Conservation (phyloP, 2,329 filamentous ascomycete species). For the Curvularia verruculosa region DNA sequence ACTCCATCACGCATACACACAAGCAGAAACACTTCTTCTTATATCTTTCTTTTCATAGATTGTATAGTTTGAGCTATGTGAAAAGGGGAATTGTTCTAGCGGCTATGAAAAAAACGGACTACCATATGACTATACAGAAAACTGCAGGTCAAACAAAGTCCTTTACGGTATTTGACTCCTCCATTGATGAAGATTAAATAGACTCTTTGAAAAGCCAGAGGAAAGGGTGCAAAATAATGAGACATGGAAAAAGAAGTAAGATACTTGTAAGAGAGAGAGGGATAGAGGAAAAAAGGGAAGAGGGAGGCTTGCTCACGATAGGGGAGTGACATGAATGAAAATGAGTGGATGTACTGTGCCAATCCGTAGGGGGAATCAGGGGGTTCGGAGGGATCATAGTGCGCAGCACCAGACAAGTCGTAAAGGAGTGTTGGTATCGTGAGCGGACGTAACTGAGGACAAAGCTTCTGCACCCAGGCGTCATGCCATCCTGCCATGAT, state of each 20-base stretch:
- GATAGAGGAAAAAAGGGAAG: background rate
- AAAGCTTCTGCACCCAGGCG: background rate
- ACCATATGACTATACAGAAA: background rate
- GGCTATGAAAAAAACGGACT: background rate
- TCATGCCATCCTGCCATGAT: background rate
- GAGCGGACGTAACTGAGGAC: slow-evolving; percentile 12
- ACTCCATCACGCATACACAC: background rate
- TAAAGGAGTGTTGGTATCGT: slow-evolving; percentile 17
- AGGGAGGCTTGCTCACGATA: background rate
- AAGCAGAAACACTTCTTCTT: too few relatives aligned
- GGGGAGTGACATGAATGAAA: slow-evolving; percentile 4
- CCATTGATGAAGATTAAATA: background rate
- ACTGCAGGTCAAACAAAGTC: background rate
- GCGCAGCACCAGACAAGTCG: slow-evolving; percentile 14
- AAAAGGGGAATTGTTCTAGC: background rate
- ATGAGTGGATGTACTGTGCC: slow-evolving; percentile 14
- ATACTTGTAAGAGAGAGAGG: background rate
- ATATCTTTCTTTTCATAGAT: background rate
- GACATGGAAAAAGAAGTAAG: slow-evolving; percentile 5
- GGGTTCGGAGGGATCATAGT: background rate
- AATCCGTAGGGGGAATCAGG: slow-evolving; percentile 7
- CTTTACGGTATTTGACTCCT: background rate
- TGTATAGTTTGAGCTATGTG: background rate
- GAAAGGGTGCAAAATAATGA: slow-evolving; percentile 5
- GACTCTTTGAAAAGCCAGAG: background rate